A percentile compares a stretch with the other conserved stretches of the same genome.
phyloP scores from a whole-genome alignment of 495 filamentous ascomycete species.

The Aspergillus bertholletiae region DNA sequence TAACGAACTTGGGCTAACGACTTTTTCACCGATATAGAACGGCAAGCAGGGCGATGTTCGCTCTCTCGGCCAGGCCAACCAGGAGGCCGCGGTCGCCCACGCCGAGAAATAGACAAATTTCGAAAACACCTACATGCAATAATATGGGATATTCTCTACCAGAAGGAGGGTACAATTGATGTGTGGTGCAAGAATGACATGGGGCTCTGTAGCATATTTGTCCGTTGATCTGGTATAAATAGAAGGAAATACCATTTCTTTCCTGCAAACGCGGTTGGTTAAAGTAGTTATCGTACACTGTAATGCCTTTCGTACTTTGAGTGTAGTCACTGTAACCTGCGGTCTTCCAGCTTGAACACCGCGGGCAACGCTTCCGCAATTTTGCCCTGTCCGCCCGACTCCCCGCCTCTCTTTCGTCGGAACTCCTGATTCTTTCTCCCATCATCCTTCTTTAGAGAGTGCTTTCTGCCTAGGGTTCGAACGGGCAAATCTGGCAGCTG shows the following conservation, averaged over 20 bases:
- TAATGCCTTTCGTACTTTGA: neutral
- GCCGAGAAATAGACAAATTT: conserved; percentile 38
- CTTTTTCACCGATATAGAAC: conserved; percentile 54
- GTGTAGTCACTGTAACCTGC: neutral
- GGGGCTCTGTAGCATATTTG: conserved; percentile 46
- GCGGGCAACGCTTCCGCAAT: conserved; percentile 15
- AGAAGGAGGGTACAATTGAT: conserved; percentile 16
- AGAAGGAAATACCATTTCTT: conserved; percentile 26
- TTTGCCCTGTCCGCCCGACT: conserved; percentile 24
- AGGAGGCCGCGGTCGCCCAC: conserved; percentile 50
- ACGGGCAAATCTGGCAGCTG: conserved; percentile 23
- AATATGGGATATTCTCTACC: conserved; percentile 17
- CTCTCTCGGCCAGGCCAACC: conserved; percentile 70
- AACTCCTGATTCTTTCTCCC: conserved; percentile 16
- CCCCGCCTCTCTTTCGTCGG: conserved; percentile 18
- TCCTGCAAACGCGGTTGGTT: neutral
- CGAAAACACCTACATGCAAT: conserved; percentile 9
- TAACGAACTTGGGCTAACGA: conserved; percentile 19
- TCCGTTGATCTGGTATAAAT: conserved; percentile 23
- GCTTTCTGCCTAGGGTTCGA: conserved; percentile 2
- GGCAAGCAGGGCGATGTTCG: conserved; percentile 92
- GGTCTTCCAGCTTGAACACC: neutral
- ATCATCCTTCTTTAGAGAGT: conserved; percentile 1
- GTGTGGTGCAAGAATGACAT: conserved; percentile 17
- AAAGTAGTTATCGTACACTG: neutral